Percentiles rank a stretch among this genome's conserved stretches.
These are phyloP conservation scores for Fusarium decemcellulare DNA, from an alignment of 2,329 filamentous ascomycete genomes.

Conservation along the genomic window DNA sequence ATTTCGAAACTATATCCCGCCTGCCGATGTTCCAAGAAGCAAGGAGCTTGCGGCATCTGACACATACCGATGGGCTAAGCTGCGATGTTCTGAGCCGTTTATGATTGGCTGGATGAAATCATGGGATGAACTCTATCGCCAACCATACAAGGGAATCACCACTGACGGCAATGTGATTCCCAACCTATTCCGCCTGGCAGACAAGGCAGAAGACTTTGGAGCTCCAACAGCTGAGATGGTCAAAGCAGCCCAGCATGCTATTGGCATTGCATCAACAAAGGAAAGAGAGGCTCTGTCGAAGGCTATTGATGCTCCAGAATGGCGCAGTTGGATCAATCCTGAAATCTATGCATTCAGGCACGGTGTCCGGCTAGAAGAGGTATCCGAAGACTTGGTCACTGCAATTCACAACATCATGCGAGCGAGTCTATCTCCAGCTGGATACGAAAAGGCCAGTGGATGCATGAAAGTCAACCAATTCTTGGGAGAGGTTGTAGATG, in stretches of 20 bases:
- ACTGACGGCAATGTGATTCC: slow-evolving; percentile 17
- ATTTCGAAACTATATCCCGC: slow-evolving; percentile 30
- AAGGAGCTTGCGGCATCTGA: slow-evolving; percentile 26
- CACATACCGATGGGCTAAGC: slow-evolving; percentile 27
- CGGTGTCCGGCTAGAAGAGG: slow-evolving; percentile 77
- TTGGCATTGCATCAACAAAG: slow-evolving; percentile 18
- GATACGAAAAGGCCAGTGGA: slow-evolving; percentile 76
- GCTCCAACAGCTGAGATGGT: slow-evolving; percentile 5
- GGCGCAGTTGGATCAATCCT: slow-evolving; percentile 78
- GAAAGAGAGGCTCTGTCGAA: slow-evolving; percentile 66
- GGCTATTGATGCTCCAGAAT: slow-evolving; percentile 77
- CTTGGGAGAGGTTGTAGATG: slow-evolving; percentile 75
- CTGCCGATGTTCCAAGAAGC: slow-evolving; percentile 18
- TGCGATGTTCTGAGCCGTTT: slow-evolving; percentile 33
- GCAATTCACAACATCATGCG: slow-evolving; percentile 69
- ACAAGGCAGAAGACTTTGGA: slow-evolving; percentile 16
- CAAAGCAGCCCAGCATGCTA: slow-evolving; percentile 4
- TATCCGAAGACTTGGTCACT: slow-evolving; percentile 56
- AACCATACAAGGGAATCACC: slow-evolving; percentile 28
- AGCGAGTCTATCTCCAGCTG: slow-evolving; percentile 74
- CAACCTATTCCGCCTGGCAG: slow-evolving; percentile 16
- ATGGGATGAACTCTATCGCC: slow-evolving; percentile 20
- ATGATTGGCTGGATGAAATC: slow-evolving; percentile 33
- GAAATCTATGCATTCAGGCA: slow-evolving; percentile 78
- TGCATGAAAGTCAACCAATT: slow-evolving; percentile 83